These are phyloP conservation scores for Marchantia polymorpha DNA, from an alignment of 225 moss, liverwort and hornwort species.

Conservation along the genomic window DNA sequence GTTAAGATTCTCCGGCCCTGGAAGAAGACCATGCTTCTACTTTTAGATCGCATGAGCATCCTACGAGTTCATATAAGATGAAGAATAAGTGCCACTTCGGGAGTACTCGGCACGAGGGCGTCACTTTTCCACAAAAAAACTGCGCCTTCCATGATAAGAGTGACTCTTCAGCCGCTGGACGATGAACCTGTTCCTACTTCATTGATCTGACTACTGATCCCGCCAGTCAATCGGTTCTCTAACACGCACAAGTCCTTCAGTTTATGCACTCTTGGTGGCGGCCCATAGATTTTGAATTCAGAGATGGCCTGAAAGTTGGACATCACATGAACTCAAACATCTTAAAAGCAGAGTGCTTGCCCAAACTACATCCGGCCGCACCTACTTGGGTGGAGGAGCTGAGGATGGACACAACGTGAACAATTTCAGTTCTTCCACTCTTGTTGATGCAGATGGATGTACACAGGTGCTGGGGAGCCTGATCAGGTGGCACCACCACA, in stretches of 20 bases:
- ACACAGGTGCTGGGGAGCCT: neutral
- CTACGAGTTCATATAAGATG: neutral
- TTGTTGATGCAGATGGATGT: slow-evolving; percentile 18
- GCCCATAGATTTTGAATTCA: neutral
- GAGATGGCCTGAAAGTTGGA: neutral
- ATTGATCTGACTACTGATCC: neutral
- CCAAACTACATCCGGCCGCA: slow-evolving; percentile 15
- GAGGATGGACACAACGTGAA: slow-evolving; percentile 15
- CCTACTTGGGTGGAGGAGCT: slow-evolving; percentile 22
- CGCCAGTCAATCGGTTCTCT: no score
- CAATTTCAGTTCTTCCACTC: slow-evolving; percentile 24
- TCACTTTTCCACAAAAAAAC: no score
- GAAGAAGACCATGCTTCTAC: neutral
- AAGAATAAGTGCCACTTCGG: no score
- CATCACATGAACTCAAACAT: neutral
- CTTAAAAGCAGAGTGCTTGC: neutral
- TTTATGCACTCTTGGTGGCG: neutral
- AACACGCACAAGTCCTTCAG: neutral
- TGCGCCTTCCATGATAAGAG: neutral
- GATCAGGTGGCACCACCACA: neutral
- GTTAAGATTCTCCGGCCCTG: neutral
- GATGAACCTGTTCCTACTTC: neutral
- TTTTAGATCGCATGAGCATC: neutral
- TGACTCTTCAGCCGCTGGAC: no score
- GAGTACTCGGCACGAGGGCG: neutral